A percentile compares a stretch with the other conserved stretches of the same genome.
Evolutionary conservation across 257 asterid genomes (phyloP).

Genomic region (Solanum commersonii): DNA sequence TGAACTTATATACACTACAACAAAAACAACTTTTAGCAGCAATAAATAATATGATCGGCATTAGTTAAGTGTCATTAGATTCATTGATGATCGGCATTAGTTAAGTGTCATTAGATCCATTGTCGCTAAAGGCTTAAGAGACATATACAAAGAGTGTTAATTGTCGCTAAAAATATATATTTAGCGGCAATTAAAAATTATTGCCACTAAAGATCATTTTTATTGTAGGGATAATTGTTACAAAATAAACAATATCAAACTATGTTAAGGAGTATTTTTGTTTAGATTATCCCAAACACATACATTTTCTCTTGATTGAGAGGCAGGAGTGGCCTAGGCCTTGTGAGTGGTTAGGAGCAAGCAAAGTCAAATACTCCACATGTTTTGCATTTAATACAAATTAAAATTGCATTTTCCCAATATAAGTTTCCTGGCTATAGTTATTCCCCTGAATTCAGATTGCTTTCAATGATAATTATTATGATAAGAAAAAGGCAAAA

Average conservation of each 20-base stretch:
- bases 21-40: no score
- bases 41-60: no score
- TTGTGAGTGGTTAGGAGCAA: background rate
- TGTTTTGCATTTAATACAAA: background rate
- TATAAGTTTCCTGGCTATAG: background rate
- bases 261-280: background rate
- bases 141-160: no score
- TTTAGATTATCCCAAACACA: background rate
- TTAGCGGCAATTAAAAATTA: no score
- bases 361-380: background rate
- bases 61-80: no score
- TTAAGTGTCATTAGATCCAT: no score
- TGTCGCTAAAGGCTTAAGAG: no score
- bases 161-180: no score
- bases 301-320: background rate
- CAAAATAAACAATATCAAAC: background rate
- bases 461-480: background rate
- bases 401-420: background rate
- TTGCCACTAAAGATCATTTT: no score
- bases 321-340: background rate
- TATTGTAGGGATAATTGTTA: background rate
- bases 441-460: background rate
- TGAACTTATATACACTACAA: background rate
- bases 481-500: background rate
- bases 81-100: no score